Base-by-base conservation (phyloP, 129 eudicot genomes). In the Chrysanthemum seticuspe region DNA sequence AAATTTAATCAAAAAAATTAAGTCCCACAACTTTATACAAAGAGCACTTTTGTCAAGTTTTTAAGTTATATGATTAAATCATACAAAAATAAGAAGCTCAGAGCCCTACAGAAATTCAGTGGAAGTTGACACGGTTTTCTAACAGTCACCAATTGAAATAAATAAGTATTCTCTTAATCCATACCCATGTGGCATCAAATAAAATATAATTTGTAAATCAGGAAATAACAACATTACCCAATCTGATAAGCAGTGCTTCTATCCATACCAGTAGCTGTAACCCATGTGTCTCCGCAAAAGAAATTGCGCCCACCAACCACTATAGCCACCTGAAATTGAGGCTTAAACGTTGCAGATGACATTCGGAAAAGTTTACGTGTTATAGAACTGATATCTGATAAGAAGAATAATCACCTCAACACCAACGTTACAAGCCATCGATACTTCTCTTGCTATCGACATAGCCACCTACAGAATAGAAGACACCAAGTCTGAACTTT, bases 301-400 rank as follows among this genome's bases (percentile, higher is more conserved):
- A 95, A 95, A 78, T 95, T 95, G 18, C 99, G 89, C 56, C 97
- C 99, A 68, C 99, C 99, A 84, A 95, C 95, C 65, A 95, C 99
- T 69, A 90, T 85, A 15, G 99, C 97, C 77, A 90, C 99, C 98
- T 90, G 52, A 78, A 68, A 72, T 36, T 45, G 67, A 40, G 45
- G 77, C 18, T 57, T 78, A 67, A 50, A 36, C 61, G 75, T 65
- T 60, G 14, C 25, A 73, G 65, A 71, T 53, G 65, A 62, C 34
- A 45, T 70, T 40, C 13, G 47, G 45, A 34, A 14, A 47, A 34
- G 15, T n/a, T 53, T 15, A 63, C n/a, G 45, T 23, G 21, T 53
- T 44, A 40, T 70, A 50, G 34, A 53, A 70, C 13, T 60, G 69
- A 64, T 19, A 29, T 15, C 74, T 69, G 53, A 56, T 62, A 40